Base-by-base conservation (phyloP, 495 filamentous ascomycete genomes). In the Hypomontagnella monticulosa region DNA sequence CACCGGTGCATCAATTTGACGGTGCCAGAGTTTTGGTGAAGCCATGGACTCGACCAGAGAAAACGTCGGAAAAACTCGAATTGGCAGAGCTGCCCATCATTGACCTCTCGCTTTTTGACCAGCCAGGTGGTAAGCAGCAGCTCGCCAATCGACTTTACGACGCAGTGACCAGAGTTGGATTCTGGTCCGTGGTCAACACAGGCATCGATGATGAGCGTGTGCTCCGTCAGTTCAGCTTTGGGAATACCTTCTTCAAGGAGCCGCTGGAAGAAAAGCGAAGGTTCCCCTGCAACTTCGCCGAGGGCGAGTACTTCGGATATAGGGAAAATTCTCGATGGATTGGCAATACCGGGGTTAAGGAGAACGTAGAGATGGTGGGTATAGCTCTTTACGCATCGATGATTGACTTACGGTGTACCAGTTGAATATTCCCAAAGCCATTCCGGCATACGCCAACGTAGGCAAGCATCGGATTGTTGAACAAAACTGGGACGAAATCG, bases 51-150 rank as follows among this genome's bases (percentile, higher is more conserved):
- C 75, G 79, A 6, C 78, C 78, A 4, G 44, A 53, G 10, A 69
- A 69, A 9, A 81, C 78, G 0, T 54, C 63, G 10, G 73, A 73
- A 23, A 40, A 75, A 11, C 48, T 84, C 42, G 73, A 78, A 46
- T 85, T 79, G 79, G 82, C 83, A 6, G 83, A 87, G 20, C 73
- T 86, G 2, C 74, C 82, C 18, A 84, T 80, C 16, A 75, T 87
- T 20, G 84, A 87, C 52, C 75, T 87, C 0, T 75, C 75, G 6
- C 73, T 65, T 9, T 85, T 81, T 54, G 78, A 82, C 23, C 63
- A 80, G 38, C 78, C 79, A 0, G 83, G 80, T 19, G 83, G 83
- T 4, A 85, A 84, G 68, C 70, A 84, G 56, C 60, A 77, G 15
- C 76, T 87, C 10, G 83, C 83, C 0, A 74, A 79, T 12, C 79